A percentile compares a stretch with the other conserved stretches of the same genome.
Evolutionary conservation across 257 asterid species (phyloP).

Genomic region (Solanum peruvianum): DNA sequence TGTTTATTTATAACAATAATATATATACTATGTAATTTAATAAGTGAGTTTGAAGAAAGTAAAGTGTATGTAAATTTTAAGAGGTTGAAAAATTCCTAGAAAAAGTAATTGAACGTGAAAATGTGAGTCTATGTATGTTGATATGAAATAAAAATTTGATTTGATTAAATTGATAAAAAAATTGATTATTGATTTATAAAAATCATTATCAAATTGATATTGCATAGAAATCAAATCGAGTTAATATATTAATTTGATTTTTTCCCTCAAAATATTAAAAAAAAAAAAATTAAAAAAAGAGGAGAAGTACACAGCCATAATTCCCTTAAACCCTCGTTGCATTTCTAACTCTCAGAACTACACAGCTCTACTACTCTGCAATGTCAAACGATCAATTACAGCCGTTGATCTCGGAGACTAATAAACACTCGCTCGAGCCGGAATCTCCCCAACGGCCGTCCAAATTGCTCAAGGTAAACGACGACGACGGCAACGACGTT

Average conservation of each 20-base stretch:
- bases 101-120: not conserved
- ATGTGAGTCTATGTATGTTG: too few relatives aligned
- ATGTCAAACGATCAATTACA: constrained; percentile 32
- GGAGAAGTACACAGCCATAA: not conserved
- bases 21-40: too few relatives aligned
- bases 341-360: not conserved
- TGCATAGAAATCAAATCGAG: not conserved
- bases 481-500: constrained; percentile 8
- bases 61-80: not conserved
- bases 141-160: too few relatives aligned
- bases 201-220: too few relatives aligned
- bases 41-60: not conserved
- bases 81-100: not conserved
- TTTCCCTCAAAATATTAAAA: not conserved
- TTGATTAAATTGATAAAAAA: too few relatives aligned
- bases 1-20: not conserved
- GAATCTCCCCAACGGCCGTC: constrained; percentile 46
- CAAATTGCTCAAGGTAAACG: constrained; percentile 30
- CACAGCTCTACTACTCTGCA: not conserved
- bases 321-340: not conserved
- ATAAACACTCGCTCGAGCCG: constrained; percentile 9
- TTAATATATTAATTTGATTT: not conserved
- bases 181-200: too few relatives aligned
- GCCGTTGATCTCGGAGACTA: constrained; percentile 1
- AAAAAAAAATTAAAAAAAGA: too few relatives aligned